These are phyloP conservation scores for Metschnikowia lachancei DNA, from an alignment of 805 yeast species.

Conservation along the genomic window DNA sequence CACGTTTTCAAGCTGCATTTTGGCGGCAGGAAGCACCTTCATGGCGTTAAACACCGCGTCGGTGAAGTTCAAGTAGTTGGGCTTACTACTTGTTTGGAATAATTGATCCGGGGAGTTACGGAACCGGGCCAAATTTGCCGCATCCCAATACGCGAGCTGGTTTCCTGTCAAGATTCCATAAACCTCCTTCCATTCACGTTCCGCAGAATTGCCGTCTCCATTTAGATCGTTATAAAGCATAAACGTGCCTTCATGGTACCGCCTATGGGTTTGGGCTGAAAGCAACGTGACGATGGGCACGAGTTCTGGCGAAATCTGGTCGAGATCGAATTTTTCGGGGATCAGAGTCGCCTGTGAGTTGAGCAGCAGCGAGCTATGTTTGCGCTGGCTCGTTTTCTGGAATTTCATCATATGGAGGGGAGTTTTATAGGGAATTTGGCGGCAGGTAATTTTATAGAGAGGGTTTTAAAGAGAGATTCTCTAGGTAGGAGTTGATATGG, in stretches of 20 bases:
- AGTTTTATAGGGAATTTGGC: no score
- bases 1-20: constrained; percentile 64
- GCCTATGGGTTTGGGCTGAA: constrained; percentile 70
- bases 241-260: constrained; percentile 74
- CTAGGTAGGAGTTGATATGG: no score
- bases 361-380: background rate
- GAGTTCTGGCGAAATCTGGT: constrained; percentile 45
- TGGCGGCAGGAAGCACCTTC: constrained; percentile 61
- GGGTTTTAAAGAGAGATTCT: no score
- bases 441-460: no score
- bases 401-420: no score
- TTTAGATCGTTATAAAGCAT: constrained; percentile 69
- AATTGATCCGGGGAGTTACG: constrained; percentile 52
- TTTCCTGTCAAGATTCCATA: constrained; percentile 89
- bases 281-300: constrained; percentile 72
- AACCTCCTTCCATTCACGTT: constrained; percentile 86
- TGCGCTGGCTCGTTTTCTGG: constrained; percentile 4
- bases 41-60: constrained; percentile 84
- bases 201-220: constrained; percentile 83
- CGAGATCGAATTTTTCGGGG: constrained; percentile 10
- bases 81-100: constrained; percentile 63
- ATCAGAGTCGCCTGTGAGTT: background rate
- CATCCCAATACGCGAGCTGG: constrained; percentile 91
- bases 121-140: constrained; percentile 56
- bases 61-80: constrained; percentile 84